Percentiles rank a stretch among this genome's conserved stretches.
Conservation (phyloP, 345 rosid genomes). For the Hibiscus mutabilis region DNA sequence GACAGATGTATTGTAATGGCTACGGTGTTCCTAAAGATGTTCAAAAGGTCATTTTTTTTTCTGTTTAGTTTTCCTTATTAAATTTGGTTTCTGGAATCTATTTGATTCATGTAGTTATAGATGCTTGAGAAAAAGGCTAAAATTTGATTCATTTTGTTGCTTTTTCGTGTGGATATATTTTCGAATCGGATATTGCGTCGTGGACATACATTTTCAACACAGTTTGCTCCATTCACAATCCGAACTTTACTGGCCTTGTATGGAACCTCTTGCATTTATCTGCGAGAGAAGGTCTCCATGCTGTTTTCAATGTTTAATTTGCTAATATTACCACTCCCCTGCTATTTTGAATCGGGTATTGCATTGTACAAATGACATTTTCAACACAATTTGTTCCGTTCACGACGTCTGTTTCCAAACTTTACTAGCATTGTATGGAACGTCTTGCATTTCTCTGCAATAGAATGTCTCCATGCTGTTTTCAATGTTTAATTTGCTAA, state of each 20-base stretch:
- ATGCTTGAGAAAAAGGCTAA: neutral
- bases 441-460: too few species aligned
- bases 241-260: too few species aligned
- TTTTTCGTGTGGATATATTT: neutral
- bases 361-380: too few species aligned
- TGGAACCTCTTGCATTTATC: too few species aligned
- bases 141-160: neutral
- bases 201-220: too few species aligned
- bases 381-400: too few species aligned
- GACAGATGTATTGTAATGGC: slow-evolving; percentile 78
- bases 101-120: neutral
- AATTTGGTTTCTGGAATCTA: neutral
- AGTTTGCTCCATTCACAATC: too few species aligned
- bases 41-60: slow-evolving; percentile 38
- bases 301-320: neutral
- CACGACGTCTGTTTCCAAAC: too few species aligned
- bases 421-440: too few species aligned
- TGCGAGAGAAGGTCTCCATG: neutral
- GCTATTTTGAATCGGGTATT: too few species aligned
- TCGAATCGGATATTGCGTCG: too few species aligned
- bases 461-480: neutral
- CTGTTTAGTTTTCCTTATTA: neutral
- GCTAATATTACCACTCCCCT: neutral
- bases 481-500: neutral
- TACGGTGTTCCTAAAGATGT: slow-evolving; percentile 68